phyloP scores from a whole-genome alignment of 345 rosid species.

The Arabidopsis arenosa region DNA sequence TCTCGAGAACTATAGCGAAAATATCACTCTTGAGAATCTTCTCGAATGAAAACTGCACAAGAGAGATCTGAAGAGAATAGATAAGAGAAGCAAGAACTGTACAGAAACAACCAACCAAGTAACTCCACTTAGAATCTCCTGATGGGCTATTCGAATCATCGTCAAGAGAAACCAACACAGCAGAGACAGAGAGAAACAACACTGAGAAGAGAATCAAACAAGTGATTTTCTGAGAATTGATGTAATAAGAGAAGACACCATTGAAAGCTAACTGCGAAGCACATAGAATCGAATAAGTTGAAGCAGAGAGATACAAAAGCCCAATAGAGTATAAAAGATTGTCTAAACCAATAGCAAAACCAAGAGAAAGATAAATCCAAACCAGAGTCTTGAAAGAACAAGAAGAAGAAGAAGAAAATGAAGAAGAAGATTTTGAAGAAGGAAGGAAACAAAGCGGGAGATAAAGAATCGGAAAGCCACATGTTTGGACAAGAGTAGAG shows the following conservation, averaged over 20 bases:
- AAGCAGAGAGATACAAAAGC: slow-evolving; percentile 71
- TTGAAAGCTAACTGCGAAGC: slow-evolving; percentile 81
- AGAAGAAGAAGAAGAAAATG: slow-evolving; percentile 23
- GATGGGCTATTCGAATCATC: slow-evolving; percentile 62
- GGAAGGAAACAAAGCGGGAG: slow-evolving; percentile 62
- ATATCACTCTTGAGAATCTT: slow-evolving; percentile 50
- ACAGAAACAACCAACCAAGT: slow-evolving; percentile 58
- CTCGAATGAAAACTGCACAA: slow-evolving; percentile 77
- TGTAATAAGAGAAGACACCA: slow-evolving; percentile 72
- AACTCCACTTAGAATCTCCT: slow-evolving; percentile 48
- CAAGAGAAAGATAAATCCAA: slow-evolving; percentile 61
- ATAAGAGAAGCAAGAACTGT: slow-evolving; percentile 72
- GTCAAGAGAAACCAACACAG: slow-evolving; percentile 66
- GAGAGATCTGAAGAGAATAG: slow-evolving; percentile 82
- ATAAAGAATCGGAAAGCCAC: slow-evolving; percentile 68
- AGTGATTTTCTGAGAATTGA: slow-evolving; percentile 82
- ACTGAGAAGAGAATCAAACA: slow-evolving; percentile 61
- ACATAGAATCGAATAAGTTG: slow-evolving; percentile 81
- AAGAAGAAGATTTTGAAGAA: slow-evolving; percentile 37
- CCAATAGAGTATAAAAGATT: slow-evolving; percentile 76
- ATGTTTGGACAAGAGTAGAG: slow-evolving; percentile 42
- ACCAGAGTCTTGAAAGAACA: slow-evolving; percentile 48
- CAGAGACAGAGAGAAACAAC: slow-evolving; percentile 69
- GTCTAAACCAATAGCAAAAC: slow-evolving; percentile 66
- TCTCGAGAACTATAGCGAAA: slow-evolving; percentile 46